phyloP scores from a whole-genome alignment of 2,329 filamentous ascomycete genomes.

The Elsinoe perseae region DNA sequence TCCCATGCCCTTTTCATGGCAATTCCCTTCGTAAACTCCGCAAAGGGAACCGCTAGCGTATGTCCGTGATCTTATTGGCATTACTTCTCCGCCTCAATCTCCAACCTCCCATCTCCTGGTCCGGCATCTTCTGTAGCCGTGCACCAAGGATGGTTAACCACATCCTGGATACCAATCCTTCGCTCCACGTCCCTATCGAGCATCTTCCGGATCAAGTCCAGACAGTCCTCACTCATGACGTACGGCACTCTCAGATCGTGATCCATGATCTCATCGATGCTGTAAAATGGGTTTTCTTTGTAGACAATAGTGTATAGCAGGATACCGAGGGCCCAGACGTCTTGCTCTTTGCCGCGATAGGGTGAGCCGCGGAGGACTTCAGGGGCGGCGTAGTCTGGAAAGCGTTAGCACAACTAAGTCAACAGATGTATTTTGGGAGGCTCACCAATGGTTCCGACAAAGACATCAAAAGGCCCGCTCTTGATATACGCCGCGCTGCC shows the following conservation, averaged over 20 bases:
- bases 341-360: slow-evolving; percentile 93
- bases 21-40: background rate
- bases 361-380: slow-evolving; percentile 88
- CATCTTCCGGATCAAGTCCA: slow-evolving; percentile 86
- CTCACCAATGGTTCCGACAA: slow-evolving; percentile 95
- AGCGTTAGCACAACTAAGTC: background rate
- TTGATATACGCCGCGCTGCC: slow-evolving; percentile 97
- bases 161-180: slow-evolving; percentile 77
- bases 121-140: background rate
- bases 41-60: too few species aligned
- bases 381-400: slow-evolving; percentile 88
- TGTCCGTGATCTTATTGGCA: background rate
- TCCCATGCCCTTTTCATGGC: background rate
- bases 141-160: slow-evolving; percentile 85
- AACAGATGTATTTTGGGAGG: slow-evolving; percentile 12
- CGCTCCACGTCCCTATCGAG: slow-evolving; percentile 79
- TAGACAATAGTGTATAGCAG: slow-evolving; percentile 97
- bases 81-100: background rate
- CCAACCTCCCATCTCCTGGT: slow-evolving; percentile 4
- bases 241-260: slow-evolving; percentile 88
- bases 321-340: slow-evolving; percentile 96
- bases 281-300: slow-evolving; percentile 99
- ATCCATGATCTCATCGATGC: slow-evolving; percentile 98
- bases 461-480: slow-evolving; percentile 96
- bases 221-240: slow-evolving; percentile 80